Base-by-base conservation (phyloP, 257 asterid species). In the Gardenia jasminoides region DNA sequence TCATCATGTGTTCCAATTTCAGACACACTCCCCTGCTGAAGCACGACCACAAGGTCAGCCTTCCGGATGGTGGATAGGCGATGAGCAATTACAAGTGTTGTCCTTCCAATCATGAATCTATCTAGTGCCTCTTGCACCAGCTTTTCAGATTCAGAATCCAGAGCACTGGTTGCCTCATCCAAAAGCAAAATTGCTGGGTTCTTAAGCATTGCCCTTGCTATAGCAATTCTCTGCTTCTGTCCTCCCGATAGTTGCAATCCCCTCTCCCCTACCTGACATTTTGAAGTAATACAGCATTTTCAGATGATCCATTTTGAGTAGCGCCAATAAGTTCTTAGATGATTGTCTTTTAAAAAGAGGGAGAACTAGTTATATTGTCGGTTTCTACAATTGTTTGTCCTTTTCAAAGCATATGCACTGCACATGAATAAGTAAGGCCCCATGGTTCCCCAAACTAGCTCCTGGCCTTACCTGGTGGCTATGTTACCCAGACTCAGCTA, bases 201-300 rank as follows among this genome's bases (percentile, higher is more conserved):
- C 80, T 91, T 94, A 33, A 94, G 93, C 96, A 94, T 94, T 58
- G 98, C 97, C 77, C 98, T 88, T 12, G 97, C 97, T 65, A 94
- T 92, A 6, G 97, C 98, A 61, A 94, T 88, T 80, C 98, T 89
- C 87, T 94, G 98, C 86, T 94, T 94, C 75, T 94, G 98, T 41
- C 98, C 98, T 46, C 98, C 98, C 0, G 98, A 94, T 39, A 94
- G 90, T 79, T 94, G 98, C 83, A 92, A 65, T 31, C 98, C 98
- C 77, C 97, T 88, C 84, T 92, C 98, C 69, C 98, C 97, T 5
- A 94, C 94, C 94, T 90, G 79, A 81, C 74, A 85, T 30, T 58
- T 64, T 12, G 44, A 39, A 81, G 72, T 22, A 56, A 66, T 50
- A 81, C 33, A 33, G 71, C 47, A 59, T 67, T 41, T 54, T n/a